These are phyloP conservation scores for Ceratobasidium sp. DNA, from an alignment of 1,284 basidiomycete species.

Conservation along the genomic window DNA sequence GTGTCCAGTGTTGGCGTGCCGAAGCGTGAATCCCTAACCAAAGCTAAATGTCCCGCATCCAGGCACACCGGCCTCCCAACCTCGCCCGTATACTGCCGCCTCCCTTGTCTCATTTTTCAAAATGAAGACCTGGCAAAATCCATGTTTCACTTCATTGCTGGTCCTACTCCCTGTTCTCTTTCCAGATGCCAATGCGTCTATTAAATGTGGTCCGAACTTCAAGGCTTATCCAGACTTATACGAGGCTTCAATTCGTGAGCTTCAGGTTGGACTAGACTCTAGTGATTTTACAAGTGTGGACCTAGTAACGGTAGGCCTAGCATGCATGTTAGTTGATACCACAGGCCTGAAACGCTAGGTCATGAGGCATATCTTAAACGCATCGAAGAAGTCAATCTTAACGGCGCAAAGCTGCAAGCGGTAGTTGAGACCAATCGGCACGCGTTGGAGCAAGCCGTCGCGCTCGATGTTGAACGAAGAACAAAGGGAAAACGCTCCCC, in stretches of 20 bases:
- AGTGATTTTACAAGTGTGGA: constrained; percentile 58
- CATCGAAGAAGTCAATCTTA: constrained; percentile 50
- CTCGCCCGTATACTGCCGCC: too few relatives aligned
- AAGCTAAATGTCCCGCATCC: too few relatives aligned
- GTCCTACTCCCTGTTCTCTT: too few relatives aligned
- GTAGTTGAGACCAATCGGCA: constrained; percentile 49
- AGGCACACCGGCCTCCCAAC: too few relatives aligned
- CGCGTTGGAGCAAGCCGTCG: constrained; percentile 43
- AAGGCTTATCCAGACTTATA: constrained; percentile 55
- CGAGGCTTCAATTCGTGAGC: constrained; percentile 58
- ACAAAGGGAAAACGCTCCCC: constrained; percentile 42
- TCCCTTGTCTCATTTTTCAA: too few relatives aligned
- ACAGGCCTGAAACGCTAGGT: too few relatives aligned
- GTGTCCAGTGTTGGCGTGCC: too few relatives aligned
- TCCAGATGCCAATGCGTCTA: too few relatives aligned
- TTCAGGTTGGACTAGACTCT: constrained; percentile 55
- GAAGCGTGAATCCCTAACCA: too few relatives aligned
- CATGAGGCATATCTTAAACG: constrained; percentile 51
- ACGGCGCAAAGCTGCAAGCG: constrained; percentile 46
- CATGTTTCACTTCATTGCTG: too few relatives aligned
- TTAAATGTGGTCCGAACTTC: not conserved
- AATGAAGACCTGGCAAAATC: too few relatives aligned
- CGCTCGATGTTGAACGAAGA: constrained; percentile 47
- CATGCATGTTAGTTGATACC: not conserved
- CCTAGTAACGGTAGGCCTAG: constrained; percentile 55